phyloP scores from a whole-genome alignment of 1,139 yeast genomes.

The Debaryomyces singareniensis region DNA sequence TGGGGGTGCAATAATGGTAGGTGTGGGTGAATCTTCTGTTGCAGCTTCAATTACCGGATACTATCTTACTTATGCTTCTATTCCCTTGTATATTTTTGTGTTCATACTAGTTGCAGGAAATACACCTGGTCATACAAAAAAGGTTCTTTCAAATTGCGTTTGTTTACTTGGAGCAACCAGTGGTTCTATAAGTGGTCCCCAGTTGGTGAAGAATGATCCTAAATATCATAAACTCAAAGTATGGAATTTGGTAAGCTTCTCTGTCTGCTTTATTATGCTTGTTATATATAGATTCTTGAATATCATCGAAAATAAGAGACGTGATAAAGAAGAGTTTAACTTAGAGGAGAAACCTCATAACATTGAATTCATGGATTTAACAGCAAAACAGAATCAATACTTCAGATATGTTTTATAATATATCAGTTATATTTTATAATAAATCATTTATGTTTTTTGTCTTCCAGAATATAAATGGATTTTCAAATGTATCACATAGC shows the following conservation, averaged over 20 bases:
- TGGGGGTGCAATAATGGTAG: slow-evolving; percentile 39
- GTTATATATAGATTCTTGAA: no score
- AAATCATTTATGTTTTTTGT: no score
- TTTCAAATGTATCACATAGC: no score
- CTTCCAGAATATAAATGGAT: no score
- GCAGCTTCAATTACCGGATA: slow-evolving; percentile 31
- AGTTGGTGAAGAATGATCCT: no score
- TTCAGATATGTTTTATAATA: slow-evolving; percentile 8
- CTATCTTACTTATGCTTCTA: slow-evolving; percentile 12
- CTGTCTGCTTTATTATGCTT: no score
- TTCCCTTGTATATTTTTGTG: slow-evolving; percentile 42
- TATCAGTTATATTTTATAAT: no score
- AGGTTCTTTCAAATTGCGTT: slow-evolving; percentile 53
- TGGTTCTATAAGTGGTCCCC: slow-evolving; percentile 71
- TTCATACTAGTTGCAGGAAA: slow-evolving; percentile 48
- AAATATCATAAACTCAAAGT: no score
- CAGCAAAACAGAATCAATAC: slow-evolving; percentile 13
- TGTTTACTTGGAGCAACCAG: slow-evolving; percentile 58
- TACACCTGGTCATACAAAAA: slow-evolving; percentile 68
- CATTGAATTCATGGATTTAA: slow-evolving; percentile 13
- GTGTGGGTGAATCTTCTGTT: slow-evolving; percentile 30
- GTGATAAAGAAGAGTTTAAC: slow-evolving; percentile 2
- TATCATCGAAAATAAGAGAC: slow-evolving; percentile 3
- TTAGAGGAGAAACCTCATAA: slow-evolving; percentile 1
- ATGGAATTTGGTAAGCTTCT: no score